Evolutionary conservation across 495 filamentous ascomycete species (phyloP).

Genomic region (Margaritispora aquatica): DNA sequence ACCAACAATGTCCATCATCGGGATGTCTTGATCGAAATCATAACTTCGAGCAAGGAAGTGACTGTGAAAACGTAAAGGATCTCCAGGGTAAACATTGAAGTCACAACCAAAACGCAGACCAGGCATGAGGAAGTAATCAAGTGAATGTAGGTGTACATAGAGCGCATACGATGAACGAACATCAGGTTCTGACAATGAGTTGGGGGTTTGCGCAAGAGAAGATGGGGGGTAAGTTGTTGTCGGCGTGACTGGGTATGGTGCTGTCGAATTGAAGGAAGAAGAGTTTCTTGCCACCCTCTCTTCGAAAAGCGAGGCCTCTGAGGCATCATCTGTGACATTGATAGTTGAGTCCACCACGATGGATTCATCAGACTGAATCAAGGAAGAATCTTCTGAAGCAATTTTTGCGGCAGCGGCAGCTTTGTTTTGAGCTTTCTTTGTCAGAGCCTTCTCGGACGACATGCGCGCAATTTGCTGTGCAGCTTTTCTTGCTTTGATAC

Average conservation of each 20-base stretch:
- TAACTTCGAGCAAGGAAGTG: constrained; percentile 78
- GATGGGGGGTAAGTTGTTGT: constrained; percentile 14
- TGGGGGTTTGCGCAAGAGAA: constrained; percentile 15
- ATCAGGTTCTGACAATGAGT: constrained; percentile 29
- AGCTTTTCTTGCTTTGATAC: constrained; percentile 18
- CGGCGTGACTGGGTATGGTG: constrained; percentile 21
- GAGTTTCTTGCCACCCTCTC: constrained; percentile 13
- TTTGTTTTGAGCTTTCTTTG: constrained; percentile 9
- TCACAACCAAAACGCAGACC: constrained; percentile 92
- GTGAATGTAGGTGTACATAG: constrained; percentile 70
- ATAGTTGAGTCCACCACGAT: constrained; percentile 19
- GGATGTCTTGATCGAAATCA: constrained; percentile 81
- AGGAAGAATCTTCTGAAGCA: constrained; percentile 22
- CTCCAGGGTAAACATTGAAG: constrained; percentile 90
- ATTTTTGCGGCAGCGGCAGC: neutral
- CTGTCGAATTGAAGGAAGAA: constrained; percentile 11
- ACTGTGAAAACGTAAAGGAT: constrained; percentile 88
- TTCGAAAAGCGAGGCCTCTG: constrained; percentile 12
- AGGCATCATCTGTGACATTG: constrained; percentile 3
- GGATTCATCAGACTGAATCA: constrained; percentile 14
- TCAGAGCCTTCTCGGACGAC: constrained; percentile 6
- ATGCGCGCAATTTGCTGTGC: constrained; percentile 6
- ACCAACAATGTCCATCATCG: constrained; percentile 74
- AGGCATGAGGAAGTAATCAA: constrained; percentile 81
- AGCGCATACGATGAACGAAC: constrained; percentile 32